Evolutionary conservation across 257 asterid genomes (phyloP).

Genomic region (Solanum clarkiae): DNA sequence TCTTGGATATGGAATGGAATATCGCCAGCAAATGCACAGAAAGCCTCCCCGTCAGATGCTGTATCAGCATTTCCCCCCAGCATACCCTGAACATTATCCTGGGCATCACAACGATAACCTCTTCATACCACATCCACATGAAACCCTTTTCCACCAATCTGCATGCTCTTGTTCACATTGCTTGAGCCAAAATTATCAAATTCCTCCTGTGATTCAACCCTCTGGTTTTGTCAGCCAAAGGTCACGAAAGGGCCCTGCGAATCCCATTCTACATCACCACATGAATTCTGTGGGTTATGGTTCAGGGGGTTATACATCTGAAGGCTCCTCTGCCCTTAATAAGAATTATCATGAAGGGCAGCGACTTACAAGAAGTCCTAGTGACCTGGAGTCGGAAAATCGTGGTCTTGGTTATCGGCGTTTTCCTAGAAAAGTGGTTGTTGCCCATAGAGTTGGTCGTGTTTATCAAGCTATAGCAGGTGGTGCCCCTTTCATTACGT

Average conservation of each 20-base stretch:
- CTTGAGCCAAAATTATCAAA: conserved; percentile 38
- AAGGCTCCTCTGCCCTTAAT: conserved; percentile 19
- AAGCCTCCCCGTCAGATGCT: conserved; percentile 35
- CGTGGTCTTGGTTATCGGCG: conserved; percentile 36
- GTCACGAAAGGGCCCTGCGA: conserved; percentile 26
- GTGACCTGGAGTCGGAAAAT: conserved; percentile 36
- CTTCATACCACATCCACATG: conserved; percentile 50
- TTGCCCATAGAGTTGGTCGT: conserved; percentile 23
- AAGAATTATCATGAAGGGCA: conserved; percentile 22
- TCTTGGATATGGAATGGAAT: conserved; percentile 23
- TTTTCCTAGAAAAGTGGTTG: conserved; percentile 31
- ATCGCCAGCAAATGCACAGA: conserved; percentile 34
- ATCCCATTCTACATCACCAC: conserved; percentile 18
- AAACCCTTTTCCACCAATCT: conserved; percentile 57
- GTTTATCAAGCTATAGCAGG: conserved; percentile 56
- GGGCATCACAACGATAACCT: conserved; percentile 39
- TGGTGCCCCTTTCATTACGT: conserved; percentile 84
- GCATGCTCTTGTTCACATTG: conserved; percentile 79
- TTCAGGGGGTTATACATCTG: conserved; percentile 24
- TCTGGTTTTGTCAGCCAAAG: conserved; percentile 22
- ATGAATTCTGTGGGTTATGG: conserved; percentile 21
- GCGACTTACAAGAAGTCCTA: conserved; percentile 31
- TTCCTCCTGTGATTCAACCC: conserved; percentile 41
- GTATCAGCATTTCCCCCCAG: conserved; percentile 29
- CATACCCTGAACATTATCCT: conserved; percentile 33